Evolutionary conservation across 768 basidiomycete species (phyloP).

Genomic region (Boletus barrowsii): DNA sequence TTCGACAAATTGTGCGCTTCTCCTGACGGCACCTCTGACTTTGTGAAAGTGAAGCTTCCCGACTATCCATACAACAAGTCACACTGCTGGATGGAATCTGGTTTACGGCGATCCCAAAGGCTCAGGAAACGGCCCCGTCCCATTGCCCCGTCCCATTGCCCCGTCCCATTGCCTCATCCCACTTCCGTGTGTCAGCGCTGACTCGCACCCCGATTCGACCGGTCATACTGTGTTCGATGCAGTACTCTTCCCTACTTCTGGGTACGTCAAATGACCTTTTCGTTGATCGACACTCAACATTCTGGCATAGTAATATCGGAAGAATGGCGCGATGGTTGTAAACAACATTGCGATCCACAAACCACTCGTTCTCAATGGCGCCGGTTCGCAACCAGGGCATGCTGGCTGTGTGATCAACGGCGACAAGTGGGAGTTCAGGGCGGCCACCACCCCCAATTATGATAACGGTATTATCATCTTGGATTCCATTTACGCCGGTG

Average conservation of each 20-base stretch:
- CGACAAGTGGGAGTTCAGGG: slow-evolving; percentile 31
- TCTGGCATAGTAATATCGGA: slow-evolving; percentile 21
- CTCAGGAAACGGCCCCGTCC: slow-evolving; percentile 32
- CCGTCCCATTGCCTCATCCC: slow-evolving; percentile 31
- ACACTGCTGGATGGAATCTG: slow-evolving; percentile 27
- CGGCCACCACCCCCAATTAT: slow-evolving; percentile 23
- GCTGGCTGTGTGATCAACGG: slow-evolving; percentile 26
- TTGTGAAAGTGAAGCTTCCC: slow-evolving; percentile 26
- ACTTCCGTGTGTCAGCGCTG: slow-evolving; percentile 35
- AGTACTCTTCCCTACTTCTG: slow-evolving; percentile 46
- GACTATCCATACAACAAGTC: slow-evolving; percentile 32
- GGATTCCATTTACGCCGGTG: slow-evolving; percentile 31
- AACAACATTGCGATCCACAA: slow-evolving; percentile 29
- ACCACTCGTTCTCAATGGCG: slow-evolving; percentile 24
- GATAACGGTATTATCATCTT: slow-evolving; percentile 23
- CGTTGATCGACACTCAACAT: neutral
- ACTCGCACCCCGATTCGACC: slow-evolving; percentile 36
- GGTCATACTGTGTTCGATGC: slow-evolving; percentile 45
- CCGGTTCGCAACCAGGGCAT: slow-evolving; percentile 18
- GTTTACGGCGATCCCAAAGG: slow-evolving; percentile 20
- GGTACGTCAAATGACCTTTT: slow-evolving; percentile 29
- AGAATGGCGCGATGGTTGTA: slow-evolving; percentile 33
- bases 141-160: too few relatives aligned
- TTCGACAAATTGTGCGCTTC: slow-evolving; percentile 27
- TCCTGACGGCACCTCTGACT: slow-evolving; percentile 16